These are phyloP conservation scores for Verticillium isaacii DNA, from an alignment of 2,329 filamentous ascomycete species.

Conservation along the genomic window DNA sequence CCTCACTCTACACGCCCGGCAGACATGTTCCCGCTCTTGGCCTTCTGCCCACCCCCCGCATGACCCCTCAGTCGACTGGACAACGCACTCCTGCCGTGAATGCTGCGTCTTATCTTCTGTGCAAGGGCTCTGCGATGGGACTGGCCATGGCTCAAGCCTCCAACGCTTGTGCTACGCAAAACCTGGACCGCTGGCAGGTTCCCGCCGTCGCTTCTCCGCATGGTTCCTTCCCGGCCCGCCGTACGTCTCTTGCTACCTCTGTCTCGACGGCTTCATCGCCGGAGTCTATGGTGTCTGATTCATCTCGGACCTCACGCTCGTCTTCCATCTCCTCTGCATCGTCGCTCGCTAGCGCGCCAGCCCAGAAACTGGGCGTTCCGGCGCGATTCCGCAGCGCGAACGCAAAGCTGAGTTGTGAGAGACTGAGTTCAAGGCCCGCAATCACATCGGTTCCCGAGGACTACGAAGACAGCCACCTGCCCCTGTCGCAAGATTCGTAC, in stretches of 20 bases:
- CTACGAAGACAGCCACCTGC: slow-evolving; percentile 44
- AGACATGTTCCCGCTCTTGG: slow-evolving; percentile 48
- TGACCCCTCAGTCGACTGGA: slow-evolving; percentile 51
- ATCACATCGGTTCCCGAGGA: slow-evolving; percentile 56
- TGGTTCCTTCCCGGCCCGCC: slow-evolving; percentile 44
- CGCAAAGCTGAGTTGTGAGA: slow-evolving; percentile 54
- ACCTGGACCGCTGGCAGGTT: slow-evolving; percentile 47
- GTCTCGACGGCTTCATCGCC: slow-evolving; percentile 60
- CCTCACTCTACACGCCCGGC: slow-evolving; percentile 36
- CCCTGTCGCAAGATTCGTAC: slow-evolving; percentile 55
- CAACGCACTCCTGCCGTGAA: slow-evolving; percentile 57
- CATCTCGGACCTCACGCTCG: slow-evolving; percentile 56
- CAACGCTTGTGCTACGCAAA: slow-evolving; percentile 39
- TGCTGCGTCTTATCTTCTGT: slow-evolving; percentile 44
- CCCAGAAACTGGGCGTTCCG: slow-evolving; percentile 53
- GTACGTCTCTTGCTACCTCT: slow-evolving; percentile 59
- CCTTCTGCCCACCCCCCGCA: slow-evolving; percentile 53
- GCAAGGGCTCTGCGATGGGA: slow-evolving; percentile 52
- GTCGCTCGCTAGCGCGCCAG: slow-evolving; percentile 56
- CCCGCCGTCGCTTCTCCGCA: slow-evolving; percentile 47
- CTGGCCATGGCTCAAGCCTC: slow-evolving; percentile 54
- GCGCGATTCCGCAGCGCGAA: slow-evolving; percentile 61
- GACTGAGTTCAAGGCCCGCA: slow-evolving; percentile 44
- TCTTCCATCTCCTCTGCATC: slow-evolving; percentile 62
- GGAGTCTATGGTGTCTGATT: slow-evolving; percentile 63